Evolutionary conservation across 306 rosid genomes (phyloP).

Genomic region (Prunus mongolica): DNA sequence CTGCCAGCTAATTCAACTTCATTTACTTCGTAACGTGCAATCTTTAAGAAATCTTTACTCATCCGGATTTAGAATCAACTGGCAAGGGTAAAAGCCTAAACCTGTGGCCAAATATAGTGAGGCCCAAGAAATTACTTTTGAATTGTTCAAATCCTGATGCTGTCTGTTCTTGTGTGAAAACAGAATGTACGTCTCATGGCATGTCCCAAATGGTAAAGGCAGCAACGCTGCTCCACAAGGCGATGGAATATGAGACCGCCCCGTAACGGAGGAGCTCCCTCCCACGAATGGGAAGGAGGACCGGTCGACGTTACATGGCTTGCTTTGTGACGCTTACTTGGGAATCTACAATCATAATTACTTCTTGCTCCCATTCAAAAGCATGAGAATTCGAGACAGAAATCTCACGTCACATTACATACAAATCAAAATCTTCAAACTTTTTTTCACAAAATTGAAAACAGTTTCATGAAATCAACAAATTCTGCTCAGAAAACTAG

Average conservation of each 20-base stretch:
- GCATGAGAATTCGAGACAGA: conserved; percentile 30
- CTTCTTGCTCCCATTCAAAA: conserved; percentile 37
- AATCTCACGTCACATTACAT: conserved; percentile 42
- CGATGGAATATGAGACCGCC: conserved; percentile 64
- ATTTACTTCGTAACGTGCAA: too few relatives aligned
- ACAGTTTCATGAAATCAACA: background rate
- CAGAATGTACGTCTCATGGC: conserved; percentile 61
- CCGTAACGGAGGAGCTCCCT: conserved; percentile 35
- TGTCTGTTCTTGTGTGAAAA: too few relatives aligned
- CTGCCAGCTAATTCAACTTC: too few relatives aligned
- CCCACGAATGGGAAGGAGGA: conserved; percentile 17
- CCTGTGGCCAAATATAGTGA: accelerated
- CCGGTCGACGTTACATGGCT: conserved; percentile 32
- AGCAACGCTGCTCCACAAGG: conserved; percentile 61
- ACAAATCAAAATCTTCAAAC: too few relatives aligned
- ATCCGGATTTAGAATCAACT: too few relatives aligned
- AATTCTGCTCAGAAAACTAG: conserved; percentile 46
- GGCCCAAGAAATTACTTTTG: too few relatives aligned
- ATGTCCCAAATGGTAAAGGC: conserved; percentile 53
- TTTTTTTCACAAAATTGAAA: too few relatives aligned
- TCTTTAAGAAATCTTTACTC: too few relatives aligned
- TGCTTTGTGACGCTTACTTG: conserved; percentile 46
- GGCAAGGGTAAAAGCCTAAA: too few relatives aligned
- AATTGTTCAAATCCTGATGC: too few relatives aligned
- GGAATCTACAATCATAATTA: conserved; percentile 45